Evolutionary conservation across 331 rosid species (phyloP).

Genomic region (Quercus lobata): DNA sequence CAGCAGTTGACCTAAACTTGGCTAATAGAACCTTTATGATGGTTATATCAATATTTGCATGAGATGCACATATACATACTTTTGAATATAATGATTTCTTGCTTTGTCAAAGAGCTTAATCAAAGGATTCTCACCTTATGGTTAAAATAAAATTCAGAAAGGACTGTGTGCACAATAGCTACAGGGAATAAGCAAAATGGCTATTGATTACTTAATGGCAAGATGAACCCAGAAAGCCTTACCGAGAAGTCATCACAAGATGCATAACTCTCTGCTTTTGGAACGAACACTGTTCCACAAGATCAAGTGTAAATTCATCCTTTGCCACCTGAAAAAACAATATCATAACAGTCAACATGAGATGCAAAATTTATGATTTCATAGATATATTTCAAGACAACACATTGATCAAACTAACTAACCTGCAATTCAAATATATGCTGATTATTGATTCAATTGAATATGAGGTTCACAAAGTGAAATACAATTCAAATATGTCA

Average conservation of each 20-base stretch:
- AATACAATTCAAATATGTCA: background rate
- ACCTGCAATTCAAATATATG: background rate
- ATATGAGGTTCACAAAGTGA: background rate
- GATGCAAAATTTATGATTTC: background rate
- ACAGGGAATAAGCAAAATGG: background rate
- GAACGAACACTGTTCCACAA: slow-evolving; percentile 89
- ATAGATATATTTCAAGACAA: background rate
- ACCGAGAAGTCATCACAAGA: slow-evolving; percentile 87
- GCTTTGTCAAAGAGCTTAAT: background rate
- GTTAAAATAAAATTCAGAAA: background rate
- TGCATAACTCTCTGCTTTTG: slow-evolving; percentile 94
- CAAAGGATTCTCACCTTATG: background rate
- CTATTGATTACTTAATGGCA: background rate
- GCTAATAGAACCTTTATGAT: background rate
- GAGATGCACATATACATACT: background rate
- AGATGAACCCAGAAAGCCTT: slow-evolving; percentile 22
- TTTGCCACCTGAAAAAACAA: slow-evolving; percentile 57
- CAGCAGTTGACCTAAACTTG: background rate
- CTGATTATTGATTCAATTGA: background rate
- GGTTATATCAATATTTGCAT: background rate
- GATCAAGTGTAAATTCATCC: slow-evolving; percentile 93
- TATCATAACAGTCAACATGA: background rate
- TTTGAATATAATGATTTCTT: background rate
- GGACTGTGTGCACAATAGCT: background rate
- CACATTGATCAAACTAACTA: background rate